A percentile compares a stretch with the other conserved stretches of the same genome.
Conservation (phyloP, 495 filamentous ascomycete genomes). For the Xylaria sp. region DNA sequence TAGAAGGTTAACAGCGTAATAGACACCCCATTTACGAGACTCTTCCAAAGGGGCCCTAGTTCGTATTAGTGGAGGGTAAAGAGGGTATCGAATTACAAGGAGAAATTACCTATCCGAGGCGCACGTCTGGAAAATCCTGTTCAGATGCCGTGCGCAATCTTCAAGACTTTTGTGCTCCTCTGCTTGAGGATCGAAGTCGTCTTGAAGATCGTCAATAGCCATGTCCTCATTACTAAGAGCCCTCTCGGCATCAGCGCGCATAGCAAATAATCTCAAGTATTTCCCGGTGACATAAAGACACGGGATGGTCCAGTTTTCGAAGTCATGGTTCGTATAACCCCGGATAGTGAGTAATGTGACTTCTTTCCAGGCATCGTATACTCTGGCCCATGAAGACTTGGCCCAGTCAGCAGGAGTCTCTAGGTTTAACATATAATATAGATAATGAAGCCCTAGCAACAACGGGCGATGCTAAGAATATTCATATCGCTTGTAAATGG, state of each 20-base stretch:
- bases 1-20: constrained; percentile 87
- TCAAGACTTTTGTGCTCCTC: constrained; percentile 83
- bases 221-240: constrained; percentile 54
- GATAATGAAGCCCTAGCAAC: neutral
- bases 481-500: neutral
- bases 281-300: constrained; percentile 85
- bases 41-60: constrained; percentile 81
- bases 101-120: constrained; percentile 79
- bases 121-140: constrained; percentile 87
- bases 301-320: constrained; percentile 87
- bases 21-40: constrained; percentile 96
- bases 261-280: constrained; percentile 84
- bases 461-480: neutral
- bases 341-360: constrained; percentile 72
- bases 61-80: constrained; percentile 32
- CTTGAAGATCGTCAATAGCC: constrained; percentile 64
- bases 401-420: constrained; percentile 31
- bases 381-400: constrained; percentile 69
- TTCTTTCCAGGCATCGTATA: constrained; percentile 87
- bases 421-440: neutral
- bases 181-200: constrained; percentile 74
- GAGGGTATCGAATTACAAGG: neutral
- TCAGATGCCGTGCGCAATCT: constrained; percentile 86
- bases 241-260: constrained; percentile 77
- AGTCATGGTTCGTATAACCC: constrained; percentile 71